Conservation (phyloP, 257 asterid genomes). For the Fraxinus americana region DNA sequence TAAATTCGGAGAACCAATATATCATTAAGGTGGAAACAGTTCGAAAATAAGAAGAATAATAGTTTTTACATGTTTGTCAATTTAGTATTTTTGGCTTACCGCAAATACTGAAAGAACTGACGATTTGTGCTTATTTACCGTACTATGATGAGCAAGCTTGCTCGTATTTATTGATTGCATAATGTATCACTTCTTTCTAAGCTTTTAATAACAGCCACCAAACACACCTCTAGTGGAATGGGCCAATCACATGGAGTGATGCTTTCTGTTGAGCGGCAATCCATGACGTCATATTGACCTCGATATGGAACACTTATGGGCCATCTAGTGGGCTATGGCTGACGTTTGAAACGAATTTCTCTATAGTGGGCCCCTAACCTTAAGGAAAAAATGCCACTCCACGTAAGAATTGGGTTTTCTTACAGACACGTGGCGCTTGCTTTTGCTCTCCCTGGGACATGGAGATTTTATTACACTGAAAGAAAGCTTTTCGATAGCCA, state of each 20-base stretch:
- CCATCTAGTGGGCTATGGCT: background rate
- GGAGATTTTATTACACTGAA: background rate
- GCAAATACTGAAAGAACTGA: too few species aligned
- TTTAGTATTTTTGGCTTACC: too few species aligned
- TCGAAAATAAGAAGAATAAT: too few species aligned
- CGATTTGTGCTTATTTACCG: too few species aligned
- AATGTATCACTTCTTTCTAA: too few species aligned
- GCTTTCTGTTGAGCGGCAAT: background rate
- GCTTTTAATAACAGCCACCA: background rate
- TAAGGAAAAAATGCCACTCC: background rate
- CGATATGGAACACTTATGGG: background rate
- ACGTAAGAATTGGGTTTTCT: background rate
- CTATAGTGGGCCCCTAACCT: background rate
- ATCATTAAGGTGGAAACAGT: too few species aligned
- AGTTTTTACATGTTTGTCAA: too few species aligned
- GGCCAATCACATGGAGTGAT: constrained; percentile 2
- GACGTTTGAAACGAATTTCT: background rate
- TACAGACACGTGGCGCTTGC: background rate
- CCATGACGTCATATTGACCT: constrained; percentile 2
- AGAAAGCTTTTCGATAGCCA: background rate
- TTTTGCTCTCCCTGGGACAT: background rate
- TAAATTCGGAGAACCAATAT: too few species aligned
- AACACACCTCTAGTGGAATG: background rate
- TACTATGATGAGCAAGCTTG: too few species aligned
- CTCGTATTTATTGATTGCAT: too few species aligned